Conservation (phyloP, 805 yeast genomes). For the Zygosaccharomyces bisporus region DNA sequence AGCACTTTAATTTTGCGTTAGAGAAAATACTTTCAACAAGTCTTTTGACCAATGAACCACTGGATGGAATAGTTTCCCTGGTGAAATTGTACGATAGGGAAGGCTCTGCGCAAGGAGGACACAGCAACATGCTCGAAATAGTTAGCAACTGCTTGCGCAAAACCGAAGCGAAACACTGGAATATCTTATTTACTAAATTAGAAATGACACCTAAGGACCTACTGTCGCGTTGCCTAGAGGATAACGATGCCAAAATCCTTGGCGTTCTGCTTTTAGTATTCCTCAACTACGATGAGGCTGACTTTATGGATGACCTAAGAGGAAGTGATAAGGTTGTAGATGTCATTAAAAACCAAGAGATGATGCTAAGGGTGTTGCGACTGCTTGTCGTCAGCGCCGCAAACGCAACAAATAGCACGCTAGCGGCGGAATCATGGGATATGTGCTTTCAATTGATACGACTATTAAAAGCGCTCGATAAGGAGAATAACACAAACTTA, state of each 20-base stretch:
- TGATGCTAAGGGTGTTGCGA: conserved; percentile 32
- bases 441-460: conserved; percentile 35
- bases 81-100: conserved; percentile 23
- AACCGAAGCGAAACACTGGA: conserved; percentile 35
- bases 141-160: conserved; percentile 36
- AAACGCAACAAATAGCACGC: conserved; percentile 19
- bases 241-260: conserved; percentile 30
- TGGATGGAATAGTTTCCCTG: conserved; percentile 24
- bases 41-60: conserved; percentile 24
- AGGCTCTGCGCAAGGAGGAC: conserved; percentile 3
- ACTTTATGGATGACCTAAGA: conserved; percentile 18
- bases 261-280: conserved; percentile 34
- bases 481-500: conserved; percentile 25
- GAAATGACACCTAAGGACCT: conserved; percentile 33
- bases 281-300: conserved; percentile 31
- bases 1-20: conserved; percentile 34
- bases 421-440: conserved; percentile 36
- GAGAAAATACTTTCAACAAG: conserved; percentile 34
- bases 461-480: conserved; percentile 30
- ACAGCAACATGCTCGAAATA: conserved; percentile 30
- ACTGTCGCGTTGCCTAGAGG: conserved; percentile 30
- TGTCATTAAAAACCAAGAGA: conserved; percentile 29
- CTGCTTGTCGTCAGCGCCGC: conserved; percentile 33
- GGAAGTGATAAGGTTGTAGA: conserved; percentile 17
- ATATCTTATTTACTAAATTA: conserved; percentile 24